Base-by-base conservation (phyloP, 192 early-diverging fungal species). In the Backusella sp. region DNA sequence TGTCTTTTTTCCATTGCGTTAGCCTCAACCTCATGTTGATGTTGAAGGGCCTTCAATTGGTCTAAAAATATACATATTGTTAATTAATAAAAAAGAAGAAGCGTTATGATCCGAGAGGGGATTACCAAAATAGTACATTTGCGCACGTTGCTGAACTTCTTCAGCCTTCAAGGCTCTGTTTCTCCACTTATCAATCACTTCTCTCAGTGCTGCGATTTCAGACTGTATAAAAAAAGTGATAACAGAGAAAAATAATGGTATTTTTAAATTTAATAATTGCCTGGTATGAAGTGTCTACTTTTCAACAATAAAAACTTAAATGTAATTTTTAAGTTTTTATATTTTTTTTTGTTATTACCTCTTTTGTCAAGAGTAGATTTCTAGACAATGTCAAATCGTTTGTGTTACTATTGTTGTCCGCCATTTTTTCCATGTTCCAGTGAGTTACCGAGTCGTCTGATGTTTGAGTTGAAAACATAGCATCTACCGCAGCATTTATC, bases 181-280 rank as follows among this genome's bases (percentile, higher is more conserved):
- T 69, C 68, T 69, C 68, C 68, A 69, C 21, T 69, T 69, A 23
- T 41, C 37, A 69, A 69, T 69, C 3, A 69, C 68, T 41, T 69
- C 68, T 69, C 41, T 69, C 37, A 69, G 37, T 23, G 68, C 68
- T 35, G 68, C 32, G 41, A 69, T 41, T 41, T 69, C 68, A 69
- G 68, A 69, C 68, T 69, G 41, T 69, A 68, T 39, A 37, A 41
- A 62, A 62, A 62, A 56, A 56, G 2, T 56, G 19, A 28, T 26
- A 62, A 62, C 3, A 28, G 9, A 6, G 23, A 28, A 32, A 32
- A 32, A 32, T 3, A 7, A 21, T 6, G 17, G 53, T 11, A 26
- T 62, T 62, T 62, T 28, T 28, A 28, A 62, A 62, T 62, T 62
- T 62, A 62, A 62, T 62, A 62, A 62, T 12, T 62, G 56, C 9